A percentile compares a stretch with the other conserved stretches of the same genome.
These are phyloP conservation scores for Ophiosphaerella herpotricha DNA, from an alignment of 2,329 filamentous ascomycete genomes.

Conservation along the genomic window DNA sequence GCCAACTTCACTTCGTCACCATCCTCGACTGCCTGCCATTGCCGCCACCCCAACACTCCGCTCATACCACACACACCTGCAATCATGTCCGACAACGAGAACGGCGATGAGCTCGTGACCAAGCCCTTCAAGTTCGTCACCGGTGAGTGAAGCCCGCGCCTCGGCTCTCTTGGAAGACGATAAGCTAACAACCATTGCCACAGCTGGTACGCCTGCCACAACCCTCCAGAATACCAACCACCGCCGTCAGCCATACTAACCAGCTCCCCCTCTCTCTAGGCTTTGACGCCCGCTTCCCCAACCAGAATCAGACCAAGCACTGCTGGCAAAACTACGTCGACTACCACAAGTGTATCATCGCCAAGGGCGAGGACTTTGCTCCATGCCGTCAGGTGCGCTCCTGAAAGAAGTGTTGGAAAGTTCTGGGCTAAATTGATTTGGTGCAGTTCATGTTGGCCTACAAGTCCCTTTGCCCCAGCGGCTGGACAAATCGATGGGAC, in stretches of 20 bases:
- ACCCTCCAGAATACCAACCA: slow-evolving; percentile 6
- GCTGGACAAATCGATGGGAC: slow-evolving; percentile 94
- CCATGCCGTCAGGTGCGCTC: slow-evolving; percentile 86
- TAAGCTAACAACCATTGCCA: slow-evolving; percentile 36
- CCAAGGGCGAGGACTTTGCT: slow-evolving; percentile 98
- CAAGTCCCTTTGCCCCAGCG: slow-evolving; percentile 94
- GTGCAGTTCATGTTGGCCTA: slow-evolving; percentile 92
- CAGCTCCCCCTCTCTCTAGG: slow-evolving; percentile 59
- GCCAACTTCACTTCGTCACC: slow-evolving; percentile 37
- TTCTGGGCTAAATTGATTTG: slow-evolving; percentile 13
- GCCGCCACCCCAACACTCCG: slow-evolving; percentile 26
- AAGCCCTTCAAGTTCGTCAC: slow-evolving; percentile 99
- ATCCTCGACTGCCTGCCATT: slow-evolving; percentile 35
- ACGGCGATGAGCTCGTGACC: slow-evolving; percentile 76
- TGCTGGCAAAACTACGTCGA: slow-evolving; percentile 99
- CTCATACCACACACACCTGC: slow-evolving; percentile 45
- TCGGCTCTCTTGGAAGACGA: slow-evolving; percentile 12
- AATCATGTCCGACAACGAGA: slow-evolving; percentile 78
- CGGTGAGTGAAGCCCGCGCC: slow-evolving; percentile 65
- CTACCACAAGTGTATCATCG: slow-evolving; percentile 99
- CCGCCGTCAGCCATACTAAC: slow-evolving; percentile 15
- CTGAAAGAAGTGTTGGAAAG: background rate
- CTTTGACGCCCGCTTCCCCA: slow-evolving; percentile 98
- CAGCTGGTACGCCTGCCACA: slow-evolving; percentile 47
- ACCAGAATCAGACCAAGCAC: slow-evolving; percentile 98